Evolutionary conservation across 139 green algal genomes (phyloP), one percentile per base, ranked within the genome.

Genomic region (Chlorella sp.): DNA sequence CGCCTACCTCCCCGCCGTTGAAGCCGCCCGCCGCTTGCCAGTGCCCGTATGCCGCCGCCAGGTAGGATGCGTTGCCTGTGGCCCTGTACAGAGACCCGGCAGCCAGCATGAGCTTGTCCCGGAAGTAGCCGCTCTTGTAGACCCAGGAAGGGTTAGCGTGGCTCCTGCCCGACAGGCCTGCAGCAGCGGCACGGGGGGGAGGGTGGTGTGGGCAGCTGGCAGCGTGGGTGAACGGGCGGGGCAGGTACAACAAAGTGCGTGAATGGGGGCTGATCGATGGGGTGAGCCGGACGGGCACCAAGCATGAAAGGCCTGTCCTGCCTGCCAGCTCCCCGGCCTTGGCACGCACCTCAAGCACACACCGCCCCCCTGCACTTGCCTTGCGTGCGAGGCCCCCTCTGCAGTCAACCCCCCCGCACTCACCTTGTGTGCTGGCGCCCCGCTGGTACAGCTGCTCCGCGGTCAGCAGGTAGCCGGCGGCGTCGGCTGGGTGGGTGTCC

Each of bases 391-490:
- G n/a, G 12, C 34, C 5, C 12, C n/a, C 73, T 34, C 14, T 24
- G 24, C n/a, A 80, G 73, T 34, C 0, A 48, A 37, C 36, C 40
- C 14, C 3, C 34, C 34, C 75, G 0, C 79, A 40, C 83, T 66
- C 86, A 80, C 94, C 94, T 16, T 85, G 42, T 16, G 84, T 93
- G 5, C 40, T 36, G 12, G 83, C 83, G 0, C 69, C 94, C 83
- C 86, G 94, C 21, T 81, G 53, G 80, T 93, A 96, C 14, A 96
- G 73, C 66, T 94, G 78, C 36, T 81, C 61, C 21, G 94, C 94
- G 28, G 92, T 81, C 28, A 57, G 15, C 34, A 96, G 37, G 34
- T 95, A 89, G 2, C 69, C 57, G n/a, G 80, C 78, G 21, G 91
- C 90, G 84, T 96, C 95, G 34, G 66, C 30, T 19, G 69, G 28